phyloP scores from a whole-genome alignment of 2,329 filamentous ascomycete genomes.

The Alternaria arborescens region DNA sequence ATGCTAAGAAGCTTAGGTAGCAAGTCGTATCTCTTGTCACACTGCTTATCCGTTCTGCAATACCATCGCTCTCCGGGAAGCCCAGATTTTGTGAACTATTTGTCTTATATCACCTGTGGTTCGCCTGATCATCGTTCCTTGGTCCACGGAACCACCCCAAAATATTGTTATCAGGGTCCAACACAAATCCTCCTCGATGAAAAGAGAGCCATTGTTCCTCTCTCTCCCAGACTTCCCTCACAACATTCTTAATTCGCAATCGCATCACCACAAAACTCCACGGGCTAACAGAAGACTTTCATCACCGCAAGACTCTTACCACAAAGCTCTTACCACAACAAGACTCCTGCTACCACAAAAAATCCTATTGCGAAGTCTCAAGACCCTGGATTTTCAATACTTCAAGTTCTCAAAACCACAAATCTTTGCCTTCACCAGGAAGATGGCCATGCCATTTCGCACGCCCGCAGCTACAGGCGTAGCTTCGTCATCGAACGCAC shows the following conservation, averaged over 20 bases:
- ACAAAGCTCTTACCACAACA: neutral
- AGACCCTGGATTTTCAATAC: neutral
- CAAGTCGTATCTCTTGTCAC: neutral
- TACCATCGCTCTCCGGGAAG: neutral
- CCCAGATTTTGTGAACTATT: neutral
- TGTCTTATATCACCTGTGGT: neutral
- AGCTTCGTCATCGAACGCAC: neutral
- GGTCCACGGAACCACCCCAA: neutral
- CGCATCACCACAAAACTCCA: neutral
- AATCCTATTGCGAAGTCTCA: neutral
- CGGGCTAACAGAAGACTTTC: neutral
- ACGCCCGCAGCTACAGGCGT: neutral
- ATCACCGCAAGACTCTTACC: neutral
- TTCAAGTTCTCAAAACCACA: neutral
- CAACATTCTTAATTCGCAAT: neutral
- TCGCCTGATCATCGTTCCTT: neutral
- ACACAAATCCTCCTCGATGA: neutral
- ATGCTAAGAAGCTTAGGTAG: slow-evolving; percentile 81
- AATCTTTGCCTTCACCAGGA: neutral
- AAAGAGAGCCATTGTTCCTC: neutral
- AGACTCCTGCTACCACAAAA: neutral
- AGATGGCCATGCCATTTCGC: neutral
- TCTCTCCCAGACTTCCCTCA: neutral
- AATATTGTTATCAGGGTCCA: neutral
- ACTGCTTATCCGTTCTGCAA: neutral